phyloP scores from a whole-genome alignment of 768 basidiomycete genomes.

The Roridomyces roridus region DNA sequence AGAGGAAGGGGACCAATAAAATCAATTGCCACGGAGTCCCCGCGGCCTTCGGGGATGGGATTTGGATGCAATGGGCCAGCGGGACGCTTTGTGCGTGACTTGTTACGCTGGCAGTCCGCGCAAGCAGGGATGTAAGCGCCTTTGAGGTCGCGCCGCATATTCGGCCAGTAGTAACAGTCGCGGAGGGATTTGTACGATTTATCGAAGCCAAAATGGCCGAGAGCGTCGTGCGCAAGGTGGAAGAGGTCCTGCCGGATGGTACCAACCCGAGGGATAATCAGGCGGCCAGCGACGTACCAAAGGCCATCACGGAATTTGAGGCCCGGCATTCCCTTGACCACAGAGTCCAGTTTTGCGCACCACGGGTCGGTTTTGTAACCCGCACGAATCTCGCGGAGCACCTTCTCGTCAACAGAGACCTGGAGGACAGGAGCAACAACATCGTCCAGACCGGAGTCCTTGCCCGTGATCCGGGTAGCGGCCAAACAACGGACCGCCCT shows the following conservation, averaged over 20 bases:
- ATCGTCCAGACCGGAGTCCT: neutral
- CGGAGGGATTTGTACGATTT: constrained; percentile 21
- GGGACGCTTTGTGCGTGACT: too few relatives aligned
- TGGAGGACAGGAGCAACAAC: neutral
- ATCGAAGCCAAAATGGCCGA: constrained; percentile 26
- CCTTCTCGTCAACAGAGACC: neutral
- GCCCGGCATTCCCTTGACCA: neutral
- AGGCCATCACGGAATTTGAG: neutral
- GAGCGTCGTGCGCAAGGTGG: constrained; percentile 22
- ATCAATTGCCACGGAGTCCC: constrained; percentile 19
- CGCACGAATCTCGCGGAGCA: neutral
- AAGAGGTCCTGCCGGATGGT: constrained; percentile 13
- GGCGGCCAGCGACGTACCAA: constrained; percentile 1
- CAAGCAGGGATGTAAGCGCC: constrained; percentile 31
- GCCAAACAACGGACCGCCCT: neutral
- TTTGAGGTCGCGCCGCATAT: constrained; percentile 15
- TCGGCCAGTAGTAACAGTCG: constrained; percentile 22
- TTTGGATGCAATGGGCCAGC: constrained; percentile 32
- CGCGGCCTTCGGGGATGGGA: constrained; percentile 24
- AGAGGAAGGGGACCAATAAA: constrained; percentile 28
- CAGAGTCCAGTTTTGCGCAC: constrained; percentile 9
- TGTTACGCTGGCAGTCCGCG: constrained; percentile 38
- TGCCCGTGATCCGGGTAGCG: neutral
- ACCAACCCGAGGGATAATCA: neutral
- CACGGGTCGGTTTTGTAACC: constrained; percentile 13